A percentile compares a stretch with the other conserved stretches of the same genome.
phyloP scores from a whole-genome alignment of 805 yeast genomes.

The Candida patagonica region DNA sequence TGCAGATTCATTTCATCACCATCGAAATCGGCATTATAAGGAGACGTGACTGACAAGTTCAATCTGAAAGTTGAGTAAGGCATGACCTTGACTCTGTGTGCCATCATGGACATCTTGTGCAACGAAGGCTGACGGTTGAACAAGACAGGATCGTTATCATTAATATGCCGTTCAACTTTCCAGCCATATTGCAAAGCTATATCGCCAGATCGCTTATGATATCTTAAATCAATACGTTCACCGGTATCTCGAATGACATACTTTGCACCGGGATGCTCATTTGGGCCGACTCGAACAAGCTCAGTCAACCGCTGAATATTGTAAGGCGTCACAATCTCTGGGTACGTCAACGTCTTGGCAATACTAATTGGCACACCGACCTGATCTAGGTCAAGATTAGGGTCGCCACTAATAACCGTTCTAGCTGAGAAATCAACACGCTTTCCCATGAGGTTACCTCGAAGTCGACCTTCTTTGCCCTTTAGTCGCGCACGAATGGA shows the following conservation, averaged over 20 bases:
- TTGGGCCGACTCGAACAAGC: constrained; percentile 94
- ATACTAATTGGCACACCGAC: constrained; percentile 98
- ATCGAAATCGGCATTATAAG: constrained; percentile 99
- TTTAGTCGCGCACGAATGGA: constrained; percentile 98
- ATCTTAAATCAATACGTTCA: constrained; percentile 94
- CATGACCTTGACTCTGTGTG: constrained; percentile 96
- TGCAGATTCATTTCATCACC: constrained; percentile 99
- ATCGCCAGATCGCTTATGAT: constrained; percentile 97
- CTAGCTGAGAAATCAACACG: constrained; percentile 99
- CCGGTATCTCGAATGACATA: constrained; percentile 98
- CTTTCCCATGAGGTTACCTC: constrained; percentile 99
- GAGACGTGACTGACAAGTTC: constrained; percentile 94
- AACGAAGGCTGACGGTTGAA: constrained; percentile 99
- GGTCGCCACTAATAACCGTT: constrained; percentile 99
- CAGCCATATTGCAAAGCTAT: constrained; percentile 96
- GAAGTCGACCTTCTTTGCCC: constrained; percentile 98
- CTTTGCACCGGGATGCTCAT: constrained; percentile 99
- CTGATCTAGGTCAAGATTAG: constrained; percentile 93
- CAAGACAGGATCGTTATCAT: constrained; percentile 95
- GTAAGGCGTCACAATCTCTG: constrained; percentile 96
- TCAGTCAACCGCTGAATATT: constrained; percentile 91
- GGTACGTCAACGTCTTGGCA: constrained; percentile 91
- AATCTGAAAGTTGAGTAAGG: constrained; percentile 97
- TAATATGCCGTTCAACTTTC: constrained; percentile 97
- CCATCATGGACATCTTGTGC: constrained; percentile 99